Conservation (phyloP, 2,329 filamentous ascomycete genomes). For the Rhytidhysteron rufulum region DNA sequence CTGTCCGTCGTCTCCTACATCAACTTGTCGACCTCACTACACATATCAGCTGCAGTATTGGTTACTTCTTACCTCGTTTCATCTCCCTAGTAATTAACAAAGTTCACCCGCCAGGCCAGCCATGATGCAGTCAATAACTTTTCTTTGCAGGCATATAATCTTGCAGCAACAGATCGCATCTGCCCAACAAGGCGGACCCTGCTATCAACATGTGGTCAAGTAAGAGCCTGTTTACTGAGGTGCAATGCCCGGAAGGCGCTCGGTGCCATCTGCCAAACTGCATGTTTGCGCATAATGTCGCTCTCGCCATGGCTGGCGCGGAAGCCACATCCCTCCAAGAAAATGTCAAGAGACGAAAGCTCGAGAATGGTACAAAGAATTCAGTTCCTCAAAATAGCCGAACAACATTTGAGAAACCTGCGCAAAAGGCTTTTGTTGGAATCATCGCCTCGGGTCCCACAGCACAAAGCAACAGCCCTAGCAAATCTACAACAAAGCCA, state of each 20-base stretch:
- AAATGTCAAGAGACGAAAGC: conserved; percentile 27
- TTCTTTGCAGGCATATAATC: too few relatives aligned
- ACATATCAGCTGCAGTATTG: too few relatives aligned
- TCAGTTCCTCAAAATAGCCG: conserved; percentile 3
- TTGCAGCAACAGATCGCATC: too few relatives aligned
- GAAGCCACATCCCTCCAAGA: conserved; percentile 10
- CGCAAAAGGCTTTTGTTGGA: conserved; percentile 21
- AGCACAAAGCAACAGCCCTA: background rate
- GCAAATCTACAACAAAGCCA: conserved; percentile 1
- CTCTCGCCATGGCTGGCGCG: conserved; percentile 4
- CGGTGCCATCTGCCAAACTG: conserved; percentile 53
- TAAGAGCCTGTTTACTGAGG: background rate
- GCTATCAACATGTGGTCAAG: conserved; percentile 6
- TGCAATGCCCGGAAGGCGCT: conserved; percentile 48
- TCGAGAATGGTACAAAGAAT: conserved; percentile 16
- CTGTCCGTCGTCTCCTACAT: too few relatives aligned
- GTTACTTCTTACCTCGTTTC: too few relatives aligned
- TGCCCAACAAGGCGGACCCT: too few relatives aligned
- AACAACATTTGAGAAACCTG: background rate
- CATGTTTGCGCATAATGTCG: conserved; percentile 52
- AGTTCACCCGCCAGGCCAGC: too few relatives aligned
- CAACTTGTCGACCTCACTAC: too few relatives aligned
- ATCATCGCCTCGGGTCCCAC: conserved; percentile 11
- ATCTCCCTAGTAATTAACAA: too few relatives aligned
- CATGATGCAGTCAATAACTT: too few relatives aligned